These are phyloP conservation scores for Colletotrichum nymphaeae DNA, from an alignment of 2,329 filamentous ascomycete species.

Conservation along the genomic window DNA sequence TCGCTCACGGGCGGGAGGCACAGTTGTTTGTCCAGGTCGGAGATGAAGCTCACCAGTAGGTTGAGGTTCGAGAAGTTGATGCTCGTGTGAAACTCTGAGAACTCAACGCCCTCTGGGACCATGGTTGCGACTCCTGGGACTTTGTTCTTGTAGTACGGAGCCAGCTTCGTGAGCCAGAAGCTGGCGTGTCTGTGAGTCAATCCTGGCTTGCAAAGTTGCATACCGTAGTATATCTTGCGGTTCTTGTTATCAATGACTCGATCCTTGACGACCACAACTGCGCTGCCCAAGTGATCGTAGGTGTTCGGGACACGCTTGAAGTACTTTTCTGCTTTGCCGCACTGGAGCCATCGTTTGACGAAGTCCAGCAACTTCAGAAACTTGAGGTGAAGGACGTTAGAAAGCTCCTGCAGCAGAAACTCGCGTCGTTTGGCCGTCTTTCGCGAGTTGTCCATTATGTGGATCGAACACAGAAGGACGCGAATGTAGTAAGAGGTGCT, in stretches of 20 bases:
- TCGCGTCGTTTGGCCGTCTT: slow-evolving; percentile 33
- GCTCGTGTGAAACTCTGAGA: neutral
- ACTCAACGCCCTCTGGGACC: neutral
- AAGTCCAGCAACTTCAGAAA: slow-evolving; percentile 49
- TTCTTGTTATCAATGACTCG: slow-evolving; percentile 50
- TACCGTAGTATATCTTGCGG: slow-evolving; percentile 54
- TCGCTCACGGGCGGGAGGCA: neutral
- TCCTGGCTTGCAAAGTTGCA: slow-evolving; percentile 54
- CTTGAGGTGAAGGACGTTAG: slow-evolving; percentile 57
- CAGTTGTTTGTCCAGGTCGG: neutral
- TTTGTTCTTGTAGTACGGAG: neutral
- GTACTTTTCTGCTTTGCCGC: slow-evolving; percentile 47
- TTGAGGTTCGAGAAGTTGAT: neutral
- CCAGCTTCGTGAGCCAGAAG: neutral
- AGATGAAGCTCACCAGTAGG: neutral
- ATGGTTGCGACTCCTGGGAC: neutral
- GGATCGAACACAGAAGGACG: slow-evolving; percentile 48
- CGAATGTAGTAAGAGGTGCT: slow-evolving; percentile 55
- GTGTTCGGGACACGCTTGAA: slow-evolving; percentile 54
- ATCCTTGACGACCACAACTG: slow-evolving; percentile 52
- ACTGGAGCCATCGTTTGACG: slow-evolving; percentile 55
- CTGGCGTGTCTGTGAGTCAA: neutral
- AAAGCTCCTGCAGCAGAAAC: slow-evolving; percentile 57
- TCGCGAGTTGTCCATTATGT: slow-evolving; percentile 42
- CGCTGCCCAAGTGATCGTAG: slow-evolving; percentile 48